Conservation (phyloP, 2,329 filamentous ascomycete species). For the Fusarium torulosum region DNA sequence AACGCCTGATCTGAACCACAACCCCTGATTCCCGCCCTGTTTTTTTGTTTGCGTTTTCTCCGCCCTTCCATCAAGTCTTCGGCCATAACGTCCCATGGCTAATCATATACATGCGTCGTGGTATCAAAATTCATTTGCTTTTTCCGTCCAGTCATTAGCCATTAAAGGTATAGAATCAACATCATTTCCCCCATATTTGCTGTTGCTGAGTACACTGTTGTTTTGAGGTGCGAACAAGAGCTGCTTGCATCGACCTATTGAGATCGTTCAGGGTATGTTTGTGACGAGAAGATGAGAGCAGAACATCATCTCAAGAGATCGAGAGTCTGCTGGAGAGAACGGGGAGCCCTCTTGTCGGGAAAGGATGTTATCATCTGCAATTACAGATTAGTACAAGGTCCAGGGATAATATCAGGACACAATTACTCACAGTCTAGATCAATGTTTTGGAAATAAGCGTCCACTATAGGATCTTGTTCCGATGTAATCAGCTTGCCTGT, state of each 20-base stretch:
- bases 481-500: constrained; percentile 64
- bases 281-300: constrained; percentile 62
- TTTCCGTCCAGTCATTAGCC: constrained; percentile 50
- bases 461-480: constrained; percentile 60
- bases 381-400: background rate
- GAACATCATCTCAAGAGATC: constrained; percentile 64
- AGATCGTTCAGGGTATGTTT: constrained; percentile 40
- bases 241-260: background rate
- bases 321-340: constrained; percentile 64
- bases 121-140: constrained; percentile 48
- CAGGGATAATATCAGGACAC: background rate
- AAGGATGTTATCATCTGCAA: constrained; percentile 52
- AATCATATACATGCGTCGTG: constrained; percentile 43
- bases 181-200: background rate
- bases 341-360: constrained; percentile 64
- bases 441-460: constrained; percentile 67
- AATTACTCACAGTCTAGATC: constrained; percentile 68
- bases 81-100: constrained; percentile 16
- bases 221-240: background rate
- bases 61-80: constrained; percentile 4
- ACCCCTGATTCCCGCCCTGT: constrained; percentile 17
- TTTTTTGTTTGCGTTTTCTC: constrained; percentile 22
- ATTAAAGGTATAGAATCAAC: constrained; percentile 41
- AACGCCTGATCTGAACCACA: constrained; percentile 39
- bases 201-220: background rate